These are phyloP conservation scores for Fusarium marasasianum DNA, from an alignment of 2,329 filamentous ascomycete genomes.

Conservation along the genomic window DNA sequence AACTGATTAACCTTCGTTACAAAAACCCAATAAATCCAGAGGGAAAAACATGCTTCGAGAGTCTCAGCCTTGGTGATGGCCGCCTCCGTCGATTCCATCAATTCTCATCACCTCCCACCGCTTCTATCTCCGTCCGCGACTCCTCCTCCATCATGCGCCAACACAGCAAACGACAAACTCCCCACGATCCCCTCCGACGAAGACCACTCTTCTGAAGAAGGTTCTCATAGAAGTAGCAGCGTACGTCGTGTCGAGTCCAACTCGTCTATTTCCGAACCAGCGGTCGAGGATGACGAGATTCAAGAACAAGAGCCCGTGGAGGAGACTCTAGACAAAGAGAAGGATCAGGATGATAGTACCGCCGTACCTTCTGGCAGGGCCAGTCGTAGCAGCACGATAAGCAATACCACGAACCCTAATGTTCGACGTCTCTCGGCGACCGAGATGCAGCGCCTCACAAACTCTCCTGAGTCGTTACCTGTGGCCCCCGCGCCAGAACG, in stretches of 20 bases:
- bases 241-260: conserved; percentile 37
- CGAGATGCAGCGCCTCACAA: conserved; percentile 67
- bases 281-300: conserved; percentile 35
- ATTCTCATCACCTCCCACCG: conserved; percentile 33
- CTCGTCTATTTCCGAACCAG: conserved; percentile 45
- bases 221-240: conserved; percentile 36
- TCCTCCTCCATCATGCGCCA: conserved; percentile 24
- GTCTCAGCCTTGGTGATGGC: conserved; percentile 41
- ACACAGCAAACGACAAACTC: conserved; percentile 13
- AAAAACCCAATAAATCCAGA: background rate
- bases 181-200: conserved; percentile 45
- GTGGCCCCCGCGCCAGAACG: conserved; percentile 55
- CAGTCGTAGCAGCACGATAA: conserved; percentile 45
- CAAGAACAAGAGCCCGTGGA: background rate
- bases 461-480: conserved; percentile 67
- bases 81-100: conserved; percentile 37
- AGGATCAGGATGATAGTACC: conserved; percentile 8
- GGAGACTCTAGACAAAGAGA: conserved; percentile 7
- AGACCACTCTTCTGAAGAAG: conserved; percentile 45
- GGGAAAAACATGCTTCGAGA: conserved; percentile 33
- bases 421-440: conserved; percentile 65
- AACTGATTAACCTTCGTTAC: background rate
- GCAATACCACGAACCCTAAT: conserved; percentile 49
- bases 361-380: conserved; percentile 32
- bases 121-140: conserved; percentile 17